These are phyloP conservation scores for Carallia brachiata DNA, from an alignment of 345 rosid genomes.

Conservation along the genomic window DNA sequence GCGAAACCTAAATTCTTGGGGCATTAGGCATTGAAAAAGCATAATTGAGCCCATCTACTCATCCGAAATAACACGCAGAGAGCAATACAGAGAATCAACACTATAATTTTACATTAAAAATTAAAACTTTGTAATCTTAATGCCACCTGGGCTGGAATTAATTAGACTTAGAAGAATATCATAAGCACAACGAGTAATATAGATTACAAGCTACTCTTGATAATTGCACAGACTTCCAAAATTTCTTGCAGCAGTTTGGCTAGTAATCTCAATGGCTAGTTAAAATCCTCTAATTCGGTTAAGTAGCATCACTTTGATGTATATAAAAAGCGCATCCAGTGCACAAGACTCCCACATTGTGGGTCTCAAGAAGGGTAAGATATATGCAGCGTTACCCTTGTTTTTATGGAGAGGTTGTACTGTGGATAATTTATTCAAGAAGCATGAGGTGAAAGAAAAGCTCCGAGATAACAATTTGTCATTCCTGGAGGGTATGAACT, in stretches of 20 bases:
- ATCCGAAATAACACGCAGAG: too few relatives aligned
- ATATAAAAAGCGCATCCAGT: not conserved
- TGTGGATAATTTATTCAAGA: too few relatives aligned
- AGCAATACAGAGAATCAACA: not conserved
- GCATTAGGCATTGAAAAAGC: not conserved
- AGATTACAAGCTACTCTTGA: not conserved
- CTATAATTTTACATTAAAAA: not conserved
- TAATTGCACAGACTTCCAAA: not conserved
- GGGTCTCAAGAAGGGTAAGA: too few relatives aligned
- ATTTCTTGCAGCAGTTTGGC: not conserved
- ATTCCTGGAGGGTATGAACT: not conserved
- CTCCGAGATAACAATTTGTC: not conserved
- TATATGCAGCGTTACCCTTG: too few relatives aligned
- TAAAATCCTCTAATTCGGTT: not conserved
- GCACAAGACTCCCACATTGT: too few relatives aligned
- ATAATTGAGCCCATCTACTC: not conserved
- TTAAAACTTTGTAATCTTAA: not conserved
- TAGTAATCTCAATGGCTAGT: too few relatives aligned
- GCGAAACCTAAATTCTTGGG: not conserved
- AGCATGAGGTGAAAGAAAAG: too few relatives aligned
- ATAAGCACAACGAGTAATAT: not conserved
- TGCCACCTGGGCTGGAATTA: not conserved
- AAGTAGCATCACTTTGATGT: not conserved
- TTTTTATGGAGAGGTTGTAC: too few relatives aligned
- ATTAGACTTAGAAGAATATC: not conserved